Evolutionary conservation across 306 rosid genomes (phyloP), one percentile per base, ranked within the genome.

Genomic region (Prunus mira): DNA sequence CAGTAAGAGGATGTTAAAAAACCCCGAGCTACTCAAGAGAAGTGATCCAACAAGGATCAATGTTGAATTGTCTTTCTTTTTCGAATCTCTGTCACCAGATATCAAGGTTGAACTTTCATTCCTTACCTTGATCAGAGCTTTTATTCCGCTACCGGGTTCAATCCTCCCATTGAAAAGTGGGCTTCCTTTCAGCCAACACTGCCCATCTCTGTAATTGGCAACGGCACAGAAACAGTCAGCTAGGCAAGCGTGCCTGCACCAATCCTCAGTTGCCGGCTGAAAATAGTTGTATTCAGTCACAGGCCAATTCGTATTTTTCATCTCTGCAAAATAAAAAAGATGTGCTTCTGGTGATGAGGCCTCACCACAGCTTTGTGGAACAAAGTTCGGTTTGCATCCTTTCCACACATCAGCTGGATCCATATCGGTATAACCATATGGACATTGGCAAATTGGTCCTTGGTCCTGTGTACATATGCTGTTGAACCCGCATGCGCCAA

Each of bases 101-200:
- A 0, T 10, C 1, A 65, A 12, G 3, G 87, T 72, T 9, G 86
- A 79, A 65, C 76, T 83, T 20, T 55, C 82, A 41, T 72, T 88
- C 80, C 89, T 85, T 57, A 84, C 79, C 75, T 84, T 87, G 56
- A 84, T 41, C 0, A 84, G 65, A 32, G 82, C 75, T 81, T 76
- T 86, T 47, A 4, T 30, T 0, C 0, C 9, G 1, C 12, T 10
- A 0, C 12, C 24, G 2, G 71, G 51, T 71, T 82, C 85, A 17
- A 30, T n/a, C 62, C 9, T 68, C 6, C 92, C 90, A 62, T 86
- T 88, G 18, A 84, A 77, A 47, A 88, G 87, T 27, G 95, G 96
- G 46, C 27, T 22, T 41, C 74, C 83, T 78, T 84, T 84, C 77
- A 81, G 83, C 88, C 87, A 86, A 67, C 89, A 88, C 0, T 76